Conservation (phyloP, 805 yeast species). For the Yamadazyma sp. region DNA sequence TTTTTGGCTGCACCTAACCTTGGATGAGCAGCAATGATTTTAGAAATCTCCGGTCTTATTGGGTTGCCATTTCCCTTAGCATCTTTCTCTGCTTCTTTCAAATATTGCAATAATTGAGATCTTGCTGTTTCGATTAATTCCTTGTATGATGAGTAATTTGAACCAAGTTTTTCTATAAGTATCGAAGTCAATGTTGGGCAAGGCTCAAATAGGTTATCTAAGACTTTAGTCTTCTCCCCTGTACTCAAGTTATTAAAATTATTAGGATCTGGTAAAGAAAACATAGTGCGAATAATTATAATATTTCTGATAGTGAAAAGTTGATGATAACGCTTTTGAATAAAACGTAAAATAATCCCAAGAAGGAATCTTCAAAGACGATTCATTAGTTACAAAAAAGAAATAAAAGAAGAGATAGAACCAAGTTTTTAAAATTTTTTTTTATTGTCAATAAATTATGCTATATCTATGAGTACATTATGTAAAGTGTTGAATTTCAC, state of each 20-base stretch:
- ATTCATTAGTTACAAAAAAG: no score
- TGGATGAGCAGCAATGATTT: slow-evolving; percentile 89
- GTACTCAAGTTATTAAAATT: slow-evolving; percentile 2
- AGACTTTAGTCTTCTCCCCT: slow-evolving; percentile 17
- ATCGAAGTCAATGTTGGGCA: slow-evolving; percentile 45
- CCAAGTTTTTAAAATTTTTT: no score
- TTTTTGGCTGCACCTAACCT: slow-evolving; percentile 67
- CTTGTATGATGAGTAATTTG: slow-evolving; percentile 18
- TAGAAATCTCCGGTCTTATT: slow-evolving; percentile 27
- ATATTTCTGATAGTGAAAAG: no score
- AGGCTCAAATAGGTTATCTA: slow-evolving; percentile 64
- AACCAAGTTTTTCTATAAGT: slow-evolving; percentile 26
- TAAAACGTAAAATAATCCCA: no score
- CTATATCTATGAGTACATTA: slow-evolving; percentile 16
- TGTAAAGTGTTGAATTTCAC: slow-evolving; percentile 44
- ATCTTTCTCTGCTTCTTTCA: slow-evolving; percentile 21
- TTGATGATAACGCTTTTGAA: no score
- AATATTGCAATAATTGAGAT: slow-evolving; percentile 28
- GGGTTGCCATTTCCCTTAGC: slow-evolving; percentile 12
- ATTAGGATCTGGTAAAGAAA: slow-evolving; percentile 3
- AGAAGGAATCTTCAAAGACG: no score
- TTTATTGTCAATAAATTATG: no score
- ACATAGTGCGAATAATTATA: neutral
- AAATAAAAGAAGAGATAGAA: no score
- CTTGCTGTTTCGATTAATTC: slow-evolving; percentile 48